These are phyloP conservation scores for Suhomyces bolitotheri DNA, from an alignment of 1,139 yeast genomes.

Conservation along the genomic window DNA sequence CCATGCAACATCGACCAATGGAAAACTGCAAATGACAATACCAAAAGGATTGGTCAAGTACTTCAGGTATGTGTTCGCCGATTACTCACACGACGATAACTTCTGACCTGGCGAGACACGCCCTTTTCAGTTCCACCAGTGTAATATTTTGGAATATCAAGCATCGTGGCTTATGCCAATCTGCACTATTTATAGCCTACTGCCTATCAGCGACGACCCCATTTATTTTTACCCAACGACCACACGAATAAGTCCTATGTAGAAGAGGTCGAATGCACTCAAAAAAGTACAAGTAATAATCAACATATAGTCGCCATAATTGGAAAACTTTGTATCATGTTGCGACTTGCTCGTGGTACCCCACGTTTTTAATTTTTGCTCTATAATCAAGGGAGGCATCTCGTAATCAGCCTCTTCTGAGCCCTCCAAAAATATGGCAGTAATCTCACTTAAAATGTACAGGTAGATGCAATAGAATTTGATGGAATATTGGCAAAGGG, in stretches of 20 bases:
- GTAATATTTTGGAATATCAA: too few species aligned
- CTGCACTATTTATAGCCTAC: too few species aligned
- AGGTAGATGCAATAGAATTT: constrained; percentile 31
- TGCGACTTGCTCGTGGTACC: not conserved
- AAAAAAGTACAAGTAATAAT: not conserved
- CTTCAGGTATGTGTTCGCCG: constrained; percentile 14
- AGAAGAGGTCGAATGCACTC: constrained; percentile 1
- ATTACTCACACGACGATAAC: constrained; percentile 11
- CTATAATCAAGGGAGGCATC: too few species aligned
- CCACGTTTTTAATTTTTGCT: too few species aligned
- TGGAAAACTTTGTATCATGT: not conserved
- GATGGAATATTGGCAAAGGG: constrained; percentile 20
- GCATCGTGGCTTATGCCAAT: too few species aligned
- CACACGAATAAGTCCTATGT: too few species aligned
- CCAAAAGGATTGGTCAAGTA: constrained; percentile 14
- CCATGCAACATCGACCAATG: constrained; percentile 7
- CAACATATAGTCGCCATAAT: not conserved
- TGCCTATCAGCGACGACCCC: too few species aligned
- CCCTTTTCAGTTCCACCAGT: too few species aligned
- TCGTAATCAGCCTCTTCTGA: too few species aligned
- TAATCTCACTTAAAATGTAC: constrained; percentile 26
- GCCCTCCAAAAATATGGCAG: constrained; percentile 15
- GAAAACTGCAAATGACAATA: too few species aligned
- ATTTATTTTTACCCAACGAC: too few species aligned
- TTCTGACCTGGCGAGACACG: not conserved